Evolutionary conservation across 169 alveolate species (phyloP), one percentile per base, ranked within the genome.

Genomic region (Babesia caballi): DNA sequence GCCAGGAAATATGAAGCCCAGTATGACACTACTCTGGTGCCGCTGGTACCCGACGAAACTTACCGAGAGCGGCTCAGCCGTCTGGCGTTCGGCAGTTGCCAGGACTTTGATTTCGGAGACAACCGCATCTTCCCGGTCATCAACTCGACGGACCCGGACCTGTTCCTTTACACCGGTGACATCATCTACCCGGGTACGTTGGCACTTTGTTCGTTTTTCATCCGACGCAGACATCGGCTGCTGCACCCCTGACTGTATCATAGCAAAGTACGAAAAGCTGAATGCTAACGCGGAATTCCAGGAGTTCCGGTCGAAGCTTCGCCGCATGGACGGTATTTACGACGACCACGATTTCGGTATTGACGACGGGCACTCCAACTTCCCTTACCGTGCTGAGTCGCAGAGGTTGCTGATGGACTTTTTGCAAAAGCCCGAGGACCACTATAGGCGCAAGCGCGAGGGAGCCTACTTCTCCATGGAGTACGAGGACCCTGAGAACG

Each of bases 341-440:
- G 95, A 91, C 68, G 95, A 91, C 69, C 95, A 91, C 53, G 95
- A 91, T 52, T 90, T 86, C 66, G 94, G 88, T 3, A 72, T 87
- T 12, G 85, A 87, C 40, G 93, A 91, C 81, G 95, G 94, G 21
- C 91, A 86, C 36, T 59, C 63, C 32, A 61, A 70, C 36, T 84
- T 66, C 61, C 32, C 33, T 50, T 68, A 77, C 69, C 86, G 74
- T 61, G 83, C 85, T 5, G 69, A 52, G 50, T 56, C 92, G 40
- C 84, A 83, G 74, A 54, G 73, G 32, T 30, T 56, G 47, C 77
- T 65, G 30, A 41, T 91, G 74, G 94, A 91, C 41, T 91, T 90
- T 60, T 50, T 91, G 61, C 74, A 83, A 17, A 83, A 84, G 19
- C 94, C 93, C 15, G 59, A 66, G 42, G 90, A 82, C 63, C 92